Conservation (phyloP, 495 filamentous ascomycete genomes). For the Aspergillus ostianus region DNA sequence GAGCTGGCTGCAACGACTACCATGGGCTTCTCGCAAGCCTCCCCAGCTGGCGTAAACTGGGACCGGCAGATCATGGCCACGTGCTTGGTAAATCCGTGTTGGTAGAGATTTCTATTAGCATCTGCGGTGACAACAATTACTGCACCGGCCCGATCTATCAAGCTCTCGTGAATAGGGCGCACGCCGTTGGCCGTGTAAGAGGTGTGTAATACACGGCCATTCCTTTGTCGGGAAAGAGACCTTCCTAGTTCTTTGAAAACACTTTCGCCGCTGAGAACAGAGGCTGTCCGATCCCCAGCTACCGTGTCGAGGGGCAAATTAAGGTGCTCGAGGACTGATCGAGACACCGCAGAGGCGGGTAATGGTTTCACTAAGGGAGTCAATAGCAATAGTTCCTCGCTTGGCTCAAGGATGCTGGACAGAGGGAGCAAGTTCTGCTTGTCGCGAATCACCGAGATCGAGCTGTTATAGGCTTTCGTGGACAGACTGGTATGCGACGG, state of each 20-base stretch:
- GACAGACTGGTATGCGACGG: slow-evolving; percentile 75
- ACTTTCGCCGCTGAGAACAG: slow-evolving; percentile 81
- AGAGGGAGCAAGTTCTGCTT: slow-evolving; percentile 76
- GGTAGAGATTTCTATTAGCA: slow-evolving; percentile 85
- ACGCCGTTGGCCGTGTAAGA: slow-evolving; percentile 90
- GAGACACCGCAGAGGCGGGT: slow-evolving; percentile 73
- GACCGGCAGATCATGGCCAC: slow-evolving; percentile 92
- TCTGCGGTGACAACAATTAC: slow-evolving; percentile 88
- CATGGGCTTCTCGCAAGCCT: slow-evolving; percentile 61
- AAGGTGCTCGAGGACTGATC: slow-evolving; percentile 48
- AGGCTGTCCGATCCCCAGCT: slow-evolving; percentile 57
- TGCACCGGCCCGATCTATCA: slow-evolving; percentile 80
- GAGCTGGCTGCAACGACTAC: slow-evolving; percentile 89
- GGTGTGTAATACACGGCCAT: slow-evolving; percentile 80
- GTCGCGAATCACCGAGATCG: slow-evolving; percentile 83
- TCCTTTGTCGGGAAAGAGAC: slow-evolving; percentile 75
- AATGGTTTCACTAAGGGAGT: slow-evolving; percentile 85
- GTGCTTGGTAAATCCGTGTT: slow-evolving; percentile 88
- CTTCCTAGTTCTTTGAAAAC: slow-evolving; percentile 83
- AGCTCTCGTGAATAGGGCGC: slow-evolving; percentile 81
- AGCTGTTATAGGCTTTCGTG: slow-evolving; percentile 77
- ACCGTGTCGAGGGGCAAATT: slow-evolving; percentile 53
- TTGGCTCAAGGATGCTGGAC: slow-evolving; percentile 70
- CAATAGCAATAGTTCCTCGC: slow-evolving; percentile 78
- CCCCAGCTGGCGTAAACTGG: slow-evolving; percentile 51